These are phyloP conservation scores for Pseudocercospora vitis DNA, from an alignment of 2,329 filamentous ascomycete species.

Conservation along the genomic window DNA sequence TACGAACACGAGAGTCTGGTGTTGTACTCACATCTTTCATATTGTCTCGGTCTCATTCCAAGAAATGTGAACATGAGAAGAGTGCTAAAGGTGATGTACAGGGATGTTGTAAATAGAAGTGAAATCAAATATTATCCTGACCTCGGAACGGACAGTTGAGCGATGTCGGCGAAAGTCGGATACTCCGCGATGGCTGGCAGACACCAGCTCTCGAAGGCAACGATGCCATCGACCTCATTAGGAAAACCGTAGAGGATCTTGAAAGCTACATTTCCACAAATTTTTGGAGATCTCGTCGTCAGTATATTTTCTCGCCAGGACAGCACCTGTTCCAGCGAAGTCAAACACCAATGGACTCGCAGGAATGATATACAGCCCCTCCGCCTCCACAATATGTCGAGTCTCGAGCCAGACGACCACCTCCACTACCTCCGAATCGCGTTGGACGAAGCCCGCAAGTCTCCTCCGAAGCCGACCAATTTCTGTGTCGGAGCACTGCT, in stretches of 20 bases:
- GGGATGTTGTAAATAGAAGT: not conserved
- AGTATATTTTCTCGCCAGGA: not conserved
- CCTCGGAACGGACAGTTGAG: not conserved
- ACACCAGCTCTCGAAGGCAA: not conserved
- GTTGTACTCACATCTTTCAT: conserved; percentile 22
- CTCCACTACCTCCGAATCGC: conserved; percentile 65
- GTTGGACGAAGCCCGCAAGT: conserved; percentile 72
- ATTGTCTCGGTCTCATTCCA: conserved; percentile 4
- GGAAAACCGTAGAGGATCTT: not conserved
- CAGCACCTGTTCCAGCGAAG: too few species aligned
- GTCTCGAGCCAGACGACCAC: conserved; percentile 17
- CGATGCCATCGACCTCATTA: not conserved
- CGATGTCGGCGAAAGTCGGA: conserved; percentile 3
- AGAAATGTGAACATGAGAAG: not conserved
- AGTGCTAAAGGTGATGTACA: not conserved
- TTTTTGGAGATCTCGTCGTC: too few species aligned
- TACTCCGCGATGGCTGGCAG: not conserved
- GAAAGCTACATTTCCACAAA: too few species aligned
- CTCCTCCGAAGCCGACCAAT: conserved; percentile 84
- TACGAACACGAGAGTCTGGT: not conserved
- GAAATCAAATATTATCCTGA: conserved; percentile 1
- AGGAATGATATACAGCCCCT: not conserved
- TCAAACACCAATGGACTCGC: not conserved
- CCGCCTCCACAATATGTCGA: conserved; percentile 12
- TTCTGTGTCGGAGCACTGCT: conserved; percentile 94